These are phyloP conservation scores for Rosa rugosa DNA, from an alignment of 306 rosid species.

Conservation along the genomic window DNA sequence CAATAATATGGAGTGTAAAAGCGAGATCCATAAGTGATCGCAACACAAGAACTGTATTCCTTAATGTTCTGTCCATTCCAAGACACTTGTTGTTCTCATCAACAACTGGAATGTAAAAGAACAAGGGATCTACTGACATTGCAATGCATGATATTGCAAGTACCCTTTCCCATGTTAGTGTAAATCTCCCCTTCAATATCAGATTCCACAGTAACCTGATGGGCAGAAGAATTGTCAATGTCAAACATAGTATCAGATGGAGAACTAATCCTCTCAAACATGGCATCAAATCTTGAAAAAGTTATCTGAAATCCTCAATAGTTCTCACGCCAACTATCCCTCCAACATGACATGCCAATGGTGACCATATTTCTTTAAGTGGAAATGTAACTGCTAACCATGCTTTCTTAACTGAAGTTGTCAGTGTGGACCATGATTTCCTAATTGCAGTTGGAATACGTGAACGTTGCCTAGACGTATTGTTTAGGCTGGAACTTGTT, in stretches of 20 bases:
- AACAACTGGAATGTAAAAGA: neutral
- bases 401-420: too few relatives aligned
- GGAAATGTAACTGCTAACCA: neutral
- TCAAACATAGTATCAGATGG: neutral
- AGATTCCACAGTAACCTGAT: neutral
- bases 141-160: neutral
- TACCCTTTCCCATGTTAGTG: neutral
- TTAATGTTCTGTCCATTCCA: neutral
- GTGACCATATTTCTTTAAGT: neutral
- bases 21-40: neutral
- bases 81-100: neutral
- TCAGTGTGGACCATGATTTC: neutral
- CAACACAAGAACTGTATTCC: neutral
- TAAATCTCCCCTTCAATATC: neutral
- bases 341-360: slow-evolving; percentile 1
- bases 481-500: neutral
- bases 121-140: neutral
- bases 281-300: neutral
- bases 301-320: neutral
- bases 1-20: neutral
- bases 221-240: neutral
- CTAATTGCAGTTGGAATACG: neutral
- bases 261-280: neutral
- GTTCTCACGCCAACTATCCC: neutral
- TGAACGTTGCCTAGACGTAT: neutral